Conservation (phyloP, 208 protist genomes). For the Trypanosoma theileri region DNA sequence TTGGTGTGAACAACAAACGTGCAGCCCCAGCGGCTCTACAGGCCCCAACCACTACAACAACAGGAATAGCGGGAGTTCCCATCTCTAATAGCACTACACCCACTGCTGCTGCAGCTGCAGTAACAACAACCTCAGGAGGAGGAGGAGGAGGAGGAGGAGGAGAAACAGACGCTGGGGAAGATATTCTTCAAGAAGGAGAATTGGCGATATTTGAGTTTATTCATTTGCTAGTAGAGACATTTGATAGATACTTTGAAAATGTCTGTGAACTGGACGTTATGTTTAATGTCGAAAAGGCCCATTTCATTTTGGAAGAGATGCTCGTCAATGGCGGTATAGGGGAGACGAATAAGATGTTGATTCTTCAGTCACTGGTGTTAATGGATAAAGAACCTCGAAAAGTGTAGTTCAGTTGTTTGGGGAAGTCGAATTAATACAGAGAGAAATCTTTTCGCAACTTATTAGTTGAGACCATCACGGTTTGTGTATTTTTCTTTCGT, state of each 20-base stretch:
- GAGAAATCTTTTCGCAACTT: not conserved
- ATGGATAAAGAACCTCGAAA: conserved; percentile 51
- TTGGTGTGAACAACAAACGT: conserved; percentile 75
- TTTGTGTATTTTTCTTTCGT: not conserved
- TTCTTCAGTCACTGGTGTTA: conserved; percentile 59
- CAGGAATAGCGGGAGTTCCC: not conserved
- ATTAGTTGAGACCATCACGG: not conserved
- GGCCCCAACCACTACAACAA: not conserved
- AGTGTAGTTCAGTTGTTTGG: conserved; percentile 6
- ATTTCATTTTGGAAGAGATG: conserved; percentile 94
- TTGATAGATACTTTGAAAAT: conserved; percentile 90
- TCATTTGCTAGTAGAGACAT: conserved; percentile 91
- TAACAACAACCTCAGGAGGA: no score
- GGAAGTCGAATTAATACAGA: not conserved
- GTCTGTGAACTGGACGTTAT: conserved; percentile 93
- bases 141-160: conserved; percentile 48
- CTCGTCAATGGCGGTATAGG: conserved; percentile 84
- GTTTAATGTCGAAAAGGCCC: conserved; percentile 94
- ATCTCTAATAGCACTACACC: not conserved
- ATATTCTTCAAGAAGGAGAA: conserved; percentile 78
- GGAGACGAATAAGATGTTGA: conserved; percentile 88
- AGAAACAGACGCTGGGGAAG: conserved; percentile 5
- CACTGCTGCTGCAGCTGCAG: not conserved
- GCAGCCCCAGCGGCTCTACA: not conserved
- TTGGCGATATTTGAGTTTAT: conserved; percentile 93